Conservation (phyloP, 345 rosid genomes). For the Salix caprea region DNA sequence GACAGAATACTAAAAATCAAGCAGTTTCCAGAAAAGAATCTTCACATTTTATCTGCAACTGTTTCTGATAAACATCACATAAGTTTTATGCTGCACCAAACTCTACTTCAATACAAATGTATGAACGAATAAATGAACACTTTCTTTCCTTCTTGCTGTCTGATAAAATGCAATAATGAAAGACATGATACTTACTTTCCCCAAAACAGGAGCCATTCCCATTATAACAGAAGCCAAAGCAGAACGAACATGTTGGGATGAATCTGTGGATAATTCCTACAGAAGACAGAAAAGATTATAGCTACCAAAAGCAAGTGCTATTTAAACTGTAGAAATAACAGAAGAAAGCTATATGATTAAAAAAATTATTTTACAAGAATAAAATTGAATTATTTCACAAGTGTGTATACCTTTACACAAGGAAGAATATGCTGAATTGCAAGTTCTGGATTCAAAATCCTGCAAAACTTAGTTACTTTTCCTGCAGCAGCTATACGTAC, state of each 20-base stretch:
- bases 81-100: too few relatives aligned
- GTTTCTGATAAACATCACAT: neutral
- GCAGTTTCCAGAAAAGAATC: neutral
- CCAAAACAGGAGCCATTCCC: slow-evolving; percentile 97
- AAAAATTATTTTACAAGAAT: neutral
- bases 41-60: neutral
- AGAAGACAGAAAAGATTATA: slow-evolving; percentile 17
- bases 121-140: neutral
- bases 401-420: slow-evolving; percentile 65
- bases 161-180: neutral
- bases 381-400: slow-evolving; percentile 4
- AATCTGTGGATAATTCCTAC: slow-evolving; percentile 91
- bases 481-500: slow-evolving; percentile 98
- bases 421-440: slow-evolving; percentile 82
- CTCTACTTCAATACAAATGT: neutral
- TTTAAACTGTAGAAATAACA: neutral
- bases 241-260: slow-evolving; percentile 96
- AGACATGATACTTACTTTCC: slow-evolving; percentile 32
- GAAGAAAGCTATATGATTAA: neutral
- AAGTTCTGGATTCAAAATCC: slow-evolving; percentile 81
- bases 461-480: slow-evolving; percentile 88
- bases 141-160: neutral
- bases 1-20: neutral
- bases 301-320: neutral
- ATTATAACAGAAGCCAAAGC: slow-evolving; percentile 97